phyloP scores from a whole-genome alignment of 495 filamentous ascomycete genomes.

The Penicillium atrosanguineum region DNA sequence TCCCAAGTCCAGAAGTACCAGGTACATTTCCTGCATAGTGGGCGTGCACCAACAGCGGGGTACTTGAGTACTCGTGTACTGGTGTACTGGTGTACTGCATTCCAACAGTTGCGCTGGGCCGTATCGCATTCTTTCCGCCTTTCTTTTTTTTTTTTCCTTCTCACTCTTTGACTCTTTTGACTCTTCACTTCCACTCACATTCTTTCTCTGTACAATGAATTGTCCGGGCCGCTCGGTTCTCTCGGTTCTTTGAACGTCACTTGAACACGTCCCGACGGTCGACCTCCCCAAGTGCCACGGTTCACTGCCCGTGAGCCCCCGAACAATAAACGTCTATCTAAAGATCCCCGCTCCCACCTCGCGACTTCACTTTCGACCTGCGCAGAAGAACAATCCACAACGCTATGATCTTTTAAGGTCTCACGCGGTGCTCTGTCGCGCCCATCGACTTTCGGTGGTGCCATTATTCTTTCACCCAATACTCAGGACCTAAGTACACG shows the following conservation, averaged over 20 bases:
- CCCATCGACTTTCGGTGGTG: slow-evolving; percentile 1
- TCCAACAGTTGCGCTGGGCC: slow-evolving; percentile 5
- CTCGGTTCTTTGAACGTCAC: slow-evolving; percentile 15
- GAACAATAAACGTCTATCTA: slow-evolving; percentile 7
- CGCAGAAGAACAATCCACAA: neutral
- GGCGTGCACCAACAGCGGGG: too few species aligned
- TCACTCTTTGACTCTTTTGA: slow-evolving; percentile 1
- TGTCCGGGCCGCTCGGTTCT: slow-evolving; percentile 7
- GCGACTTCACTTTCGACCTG: slow-evolving; percentile 1
- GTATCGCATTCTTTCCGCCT: slow-evolving; percentile 17
- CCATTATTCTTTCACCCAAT: neutral
- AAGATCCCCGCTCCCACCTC: neutral
- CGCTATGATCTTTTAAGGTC: neutral
- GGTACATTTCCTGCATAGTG: neutral
- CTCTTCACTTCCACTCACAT: neutral
- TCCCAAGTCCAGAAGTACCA: neutral
- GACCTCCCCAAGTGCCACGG: slow-evolving; percentile 22
- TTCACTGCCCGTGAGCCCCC: slow-evolving; percentile 21
- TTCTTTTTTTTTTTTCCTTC: slow-evolving; percentile 9
- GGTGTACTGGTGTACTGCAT: slow-evolving; percentile 1
- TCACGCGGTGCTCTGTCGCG: neutral
- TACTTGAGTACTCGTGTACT: too few species aligned
- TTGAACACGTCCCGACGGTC: slow-evolving; percentile 14
- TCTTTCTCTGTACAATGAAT: neutral
- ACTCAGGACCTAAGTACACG: neutral